phyloP scores from a whole-genome alignment of 1,139 yeast genomes.

The Suhomyces bokatorum region DNA sequence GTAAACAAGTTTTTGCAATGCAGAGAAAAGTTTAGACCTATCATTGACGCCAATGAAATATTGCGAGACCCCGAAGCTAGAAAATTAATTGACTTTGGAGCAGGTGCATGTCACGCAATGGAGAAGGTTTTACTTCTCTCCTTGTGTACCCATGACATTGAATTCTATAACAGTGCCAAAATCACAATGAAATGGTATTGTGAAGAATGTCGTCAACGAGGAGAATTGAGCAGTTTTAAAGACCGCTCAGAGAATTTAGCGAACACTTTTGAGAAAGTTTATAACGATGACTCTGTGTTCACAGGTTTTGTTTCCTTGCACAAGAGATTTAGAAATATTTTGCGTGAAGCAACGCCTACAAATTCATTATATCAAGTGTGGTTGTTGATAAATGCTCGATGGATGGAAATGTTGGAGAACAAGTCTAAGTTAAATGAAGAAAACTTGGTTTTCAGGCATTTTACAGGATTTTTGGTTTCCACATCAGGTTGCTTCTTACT shows the following conservation, averaged over 20 bases:
- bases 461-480: conserved; percentile 62
- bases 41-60: conserved; percentile 26
- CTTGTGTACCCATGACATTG: conserved; percentile 58
- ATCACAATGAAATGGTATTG: conserved; percentile 49
- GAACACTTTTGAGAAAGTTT: conserved; percentile 50
- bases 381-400: conserved; percentile 57
- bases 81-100: conserved; percentile 21
- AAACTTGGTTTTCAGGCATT: conserved; percentile 53
- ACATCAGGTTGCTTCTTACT: conserved; percentile 55
- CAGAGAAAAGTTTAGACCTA: conserved; percentile 25
- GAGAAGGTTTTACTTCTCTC: conserved; percentile 52
- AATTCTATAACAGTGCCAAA: conserved; percentile 54
- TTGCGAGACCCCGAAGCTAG: conserved; percentile 23
- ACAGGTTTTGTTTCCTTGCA: conserved; percentile 80
- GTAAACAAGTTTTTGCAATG: conserved; percentile 33
- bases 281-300: conserved; percentile 60
- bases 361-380: conserved; percentile 62
- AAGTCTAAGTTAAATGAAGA: conserved; percentile 31
- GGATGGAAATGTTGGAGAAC: conserved; percentile 42
- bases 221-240: conserved; percentile 5
- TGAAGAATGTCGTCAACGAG: conserved; percentile 28
- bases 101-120: conserved; percentile 26
- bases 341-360: conserved; percentile 61
- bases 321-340: conserved; percentile 58
- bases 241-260: conserved; percentile 23